A percentile compares a stretch with the other conserved stretches of the same genome.
phyloP scores from a whole-genome alignment of 192 early-diverging fungal species.

The Kickxella alabastrina region DNA sequence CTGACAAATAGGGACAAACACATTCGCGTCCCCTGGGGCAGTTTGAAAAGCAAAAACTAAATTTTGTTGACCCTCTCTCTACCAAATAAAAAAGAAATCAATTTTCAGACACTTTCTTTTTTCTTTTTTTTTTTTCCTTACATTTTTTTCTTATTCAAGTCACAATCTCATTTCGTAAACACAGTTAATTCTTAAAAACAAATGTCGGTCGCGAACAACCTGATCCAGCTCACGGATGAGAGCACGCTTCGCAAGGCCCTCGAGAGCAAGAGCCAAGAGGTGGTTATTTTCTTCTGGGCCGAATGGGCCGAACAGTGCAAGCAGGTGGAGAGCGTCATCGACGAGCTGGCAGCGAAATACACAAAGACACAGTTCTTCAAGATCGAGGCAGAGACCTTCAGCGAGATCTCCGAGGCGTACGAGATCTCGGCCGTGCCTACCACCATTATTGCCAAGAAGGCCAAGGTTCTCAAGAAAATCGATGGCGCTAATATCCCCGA shows the following conservation, averaged over 20 bases:
- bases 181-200: too few species aligned
- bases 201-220: slow-evolving; percentile 15
- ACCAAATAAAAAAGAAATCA: too few species aligned
- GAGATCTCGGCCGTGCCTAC: slow-evolving; percentile 92
- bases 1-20: too few species aligned
- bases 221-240: slow-evolving; percentile 34
- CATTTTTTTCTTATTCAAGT: too few species aligned
- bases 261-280: slow-evolving; percentile 26
- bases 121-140: too few species aligned
- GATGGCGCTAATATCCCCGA: slow-evolving; percentile 86
- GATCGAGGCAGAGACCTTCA: slow-evolving; percentile 90
- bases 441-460: slow-evolving; percentile 75
- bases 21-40: too few species aligned
- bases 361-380: slow-evolving; percentile 69
- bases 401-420: slow-evolving; percentile 80
- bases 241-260: slow-evolving; percentile 25
- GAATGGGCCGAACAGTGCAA: slow-evolving; percentile 82
- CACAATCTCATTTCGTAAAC: too few species aligned
- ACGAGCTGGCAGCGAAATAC: slow-evolving; percentile 76
- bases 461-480: slow-evolving; percentile 68
- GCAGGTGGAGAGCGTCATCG: slow-evolving; percentile 92
- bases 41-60: too few species aligned
- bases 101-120: too few species aligned
- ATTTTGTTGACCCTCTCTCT: too few species aligned
- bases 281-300: slow-evolving; percentile 89